Evolutionary conservation across 148 eudicot species (phyloP).

Genomic region (Rhododendron simsii): DNA sequence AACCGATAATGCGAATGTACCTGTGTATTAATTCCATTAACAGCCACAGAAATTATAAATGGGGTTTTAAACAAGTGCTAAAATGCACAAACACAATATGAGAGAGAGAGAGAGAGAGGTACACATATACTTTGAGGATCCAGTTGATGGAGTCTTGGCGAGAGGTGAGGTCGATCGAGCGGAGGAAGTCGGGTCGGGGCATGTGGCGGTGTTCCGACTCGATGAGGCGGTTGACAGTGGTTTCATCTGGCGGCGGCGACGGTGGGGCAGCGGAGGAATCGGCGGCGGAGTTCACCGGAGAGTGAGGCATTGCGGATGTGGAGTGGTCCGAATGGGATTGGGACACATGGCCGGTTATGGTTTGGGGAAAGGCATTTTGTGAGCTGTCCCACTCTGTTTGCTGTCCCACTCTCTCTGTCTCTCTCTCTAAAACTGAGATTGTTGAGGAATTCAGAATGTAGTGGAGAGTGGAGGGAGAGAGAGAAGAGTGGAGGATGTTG

Average conservation of each 20-base stretch:
- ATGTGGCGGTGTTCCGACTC: constrained; percentile 16
- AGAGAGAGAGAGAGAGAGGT: not conserved
- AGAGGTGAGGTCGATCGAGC: constrained; percentile 19
- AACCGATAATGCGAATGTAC: constrained; percentile 26
- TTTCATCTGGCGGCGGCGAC: not conserved
- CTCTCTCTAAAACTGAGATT: not conserved
- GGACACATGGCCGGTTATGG: constrained; percentile 6
- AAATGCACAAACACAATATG: too few relatives aligned
- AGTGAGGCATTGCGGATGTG: not conserved
- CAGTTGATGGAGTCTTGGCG: constrained; percentile 36
- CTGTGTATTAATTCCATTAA: constrained; percentile 6
- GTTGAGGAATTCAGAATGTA: too few relatives aligned
- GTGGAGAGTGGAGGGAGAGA: not conserved
- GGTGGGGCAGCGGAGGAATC: too few relatives aligned
- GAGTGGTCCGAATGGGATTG: not conserved
- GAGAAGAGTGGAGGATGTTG: not conserved
- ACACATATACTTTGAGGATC: constrained; percentile 23
- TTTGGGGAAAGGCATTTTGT: constrained; percentile 1
- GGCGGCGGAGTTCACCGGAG: not conserved
- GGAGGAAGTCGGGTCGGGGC: constrained; percentile 24
- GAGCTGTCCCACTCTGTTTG: not conserved
- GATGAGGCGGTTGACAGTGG: constrained; percentile 7
- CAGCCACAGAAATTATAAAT: not conserved
- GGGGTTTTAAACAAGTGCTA: not conserved
- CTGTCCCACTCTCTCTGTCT: too few relatives aligned